Percentiles rank a stretch among this genome's conserved stretches.
Evolutionary conservation across 1,284 basidiomycete species (phyloP).

Genomic region (Melampsora americana): DNA sequence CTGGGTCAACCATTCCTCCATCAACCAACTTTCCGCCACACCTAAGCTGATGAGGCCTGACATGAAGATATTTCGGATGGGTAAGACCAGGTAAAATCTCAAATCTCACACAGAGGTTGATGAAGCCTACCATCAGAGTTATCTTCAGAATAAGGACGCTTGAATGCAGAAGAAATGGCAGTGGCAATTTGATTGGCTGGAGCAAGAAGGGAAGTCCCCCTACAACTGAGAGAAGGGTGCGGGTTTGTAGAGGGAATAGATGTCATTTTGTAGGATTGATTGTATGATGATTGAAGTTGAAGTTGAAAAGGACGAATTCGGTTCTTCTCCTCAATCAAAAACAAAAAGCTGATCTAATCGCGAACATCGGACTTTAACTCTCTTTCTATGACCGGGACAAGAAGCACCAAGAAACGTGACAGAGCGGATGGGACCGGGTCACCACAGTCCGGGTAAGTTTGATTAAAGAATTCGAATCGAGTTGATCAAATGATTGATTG

Average conservation of each 20-base stretch:
- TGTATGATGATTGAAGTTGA: too few species aligned
- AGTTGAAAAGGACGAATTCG: too few species aligned
- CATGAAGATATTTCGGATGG: neutral
- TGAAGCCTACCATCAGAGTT: neutral
- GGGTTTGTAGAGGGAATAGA: neutral
- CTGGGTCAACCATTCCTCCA: constrained; percentile 19
- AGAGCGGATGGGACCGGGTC: too few species aligned
- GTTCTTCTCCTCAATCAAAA: too few species aligned
- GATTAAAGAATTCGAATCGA: too few species aligned
- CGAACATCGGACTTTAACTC: too few species aligned
- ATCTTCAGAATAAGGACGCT: neutral
- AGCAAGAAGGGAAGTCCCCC: neutral
- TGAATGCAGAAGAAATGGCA: neutral
- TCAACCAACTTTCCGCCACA: constrained; percentile 32
- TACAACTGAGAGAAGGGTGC: neutral
- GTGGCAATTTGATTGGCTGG: neutral
- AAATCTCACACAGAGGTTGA: neutral
- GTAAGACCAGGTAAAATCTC: neutral
- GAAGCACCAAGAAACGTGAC: too few species aligned
- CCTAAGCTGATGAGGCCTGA: constrained; percentile 26
- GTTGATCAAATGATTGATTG: too few species aligned
- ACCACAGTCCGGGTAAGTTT: too few species aligned
- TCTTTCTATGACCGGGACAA: too few species aligned
- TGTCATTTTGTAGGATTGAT: neutral
- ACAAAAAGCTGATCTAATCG: too few species aligned